Conservation (phyloP, 768 basidiomycete species). For the Boletus subcaerulescens region DNA sequence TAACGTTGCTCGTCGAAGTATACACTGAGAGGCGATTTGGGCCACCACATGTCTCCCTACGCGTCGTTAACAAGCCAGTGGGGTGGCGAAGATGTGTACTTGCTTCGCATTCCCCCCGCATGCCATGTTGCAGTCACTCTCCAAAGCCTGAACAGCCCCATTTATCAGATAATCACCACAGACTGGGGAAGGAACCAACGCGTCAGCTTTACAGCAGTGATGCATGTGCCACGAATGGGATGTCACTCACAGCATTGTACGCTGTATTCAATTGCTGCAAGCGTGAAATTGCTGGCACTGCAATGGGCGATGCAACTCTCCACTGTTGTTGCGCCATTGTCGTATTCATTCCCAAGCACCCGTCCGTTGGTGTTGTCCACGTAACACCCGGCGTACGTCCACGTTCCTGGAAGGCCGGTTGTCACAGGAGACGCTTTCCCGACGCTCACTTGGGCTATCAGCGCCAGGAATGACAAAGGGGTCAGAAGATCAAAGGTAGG, state of each 20-base stretch:
- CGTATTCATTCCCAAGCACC: slow-evolving; percentile 45
- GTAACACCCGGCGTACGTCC: slow-evolving; percentile 65
- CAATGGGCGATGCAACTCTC: slow-evolving; percentile 64
- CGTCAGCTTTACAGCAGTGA: slow-evolving; percentile 6
- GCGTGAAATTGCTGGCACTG: slow-evolving; percentile 48
- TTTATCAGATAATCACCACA: slow-evolving; percentile 67
- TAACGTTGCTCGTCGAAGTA: slow-evolving; percentile 47
- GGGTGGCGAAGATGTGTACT: slow-evolving; percentile 16
- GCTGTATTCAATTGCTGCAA: slow-evolving; percentile 70
- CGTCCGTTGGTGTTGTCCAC: slow-evolving; percentile 72
- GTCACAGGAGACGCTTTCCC: slow-evolving; percentile 40
- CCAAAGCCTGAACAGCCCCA: slow-evolving; percentile 51
- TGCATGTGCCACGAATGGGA: neutral
- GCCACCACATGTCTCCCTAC: slow-evolving; percentile 68
- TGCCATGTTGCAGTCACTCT: slow-evolving; percentile 63
- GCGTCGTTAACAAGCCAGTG: neutral
- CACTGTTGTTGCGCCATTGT: slow-evolving; percentile 48
- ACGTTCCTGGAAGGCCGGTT: slow-evolving; percentile 49
- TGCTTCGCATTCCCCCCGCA: slow-evolving; percentile 70
- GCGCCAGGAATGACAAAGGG: neutral
- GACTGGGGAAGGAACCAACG: slow-evolving; percentile 37
- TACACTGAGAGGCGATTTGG: slow-evolving; percentile 69
- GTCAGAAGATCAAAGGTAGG: neutral
- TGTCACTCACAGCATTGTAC: slow-evolving; percentile 45
- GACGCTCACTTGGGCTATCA: neutral